Conservation (phyloP, 768 basidiomycete genomes). For the Lentinula sp. region DNA sequence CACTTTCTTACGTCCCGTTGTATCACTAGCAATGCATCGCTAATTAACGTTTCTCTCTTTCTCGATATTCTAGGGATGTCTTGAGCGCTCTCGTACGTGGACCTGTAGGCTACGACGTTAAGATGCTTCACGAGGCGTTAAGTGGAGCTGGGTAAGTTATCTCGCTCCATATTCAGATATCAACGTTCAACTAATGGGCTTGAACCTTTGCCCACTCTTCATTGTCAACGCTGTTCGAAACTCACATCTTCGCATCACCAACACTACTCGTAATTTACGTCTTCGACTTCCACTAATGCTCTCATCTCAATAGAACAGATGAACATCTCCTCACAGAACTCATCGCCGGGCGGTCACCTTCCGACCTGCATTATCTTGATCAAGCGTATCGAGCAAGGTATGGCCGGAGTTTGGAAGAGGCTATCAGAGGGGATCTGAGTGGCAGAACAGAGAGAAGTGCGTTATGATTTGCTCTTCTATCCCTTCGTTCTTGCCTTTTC, state of each 20-base stretch:
- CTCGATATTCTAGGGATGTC: not conserved
- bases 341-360: slow-evolving; percentile 9
- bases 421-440: slow-evolving; percentile 8
- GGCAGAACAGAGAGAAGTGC: slow-evolving; percentile 7
- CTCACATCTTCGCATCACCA: too few relatives aligned
- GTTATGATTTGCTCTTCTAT: not conserved
- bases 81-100: not conserved
- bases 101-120: slow-evolving; percentile 2
- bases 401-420: slow-evolving; percentile 3
- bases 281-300: not conserved
- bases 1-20: not conserved
- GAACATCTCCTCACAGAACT: slow-evolving; percentile 6
- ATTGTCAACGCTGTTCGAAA: too few relatives aligned
- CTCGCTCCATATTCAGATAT: too few relatives aligned
- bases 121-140: not conserved
- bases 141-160: slow-evolving; percentile 2
- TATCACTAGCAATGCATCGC: too few relatives aligned
- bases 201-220: too few relatives aligned
- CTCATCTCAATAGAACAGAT: not conserved
- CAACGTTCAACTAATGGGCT: too few relatives aligned
- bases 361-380: not conserved
- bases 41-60: too few relatives aligned
- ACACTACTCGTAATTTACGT: not conserved
- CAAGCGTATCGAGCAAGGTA: not conserved
- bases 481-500: not conserved